These are phyloP conservation scores for Blumeria graminis DNA, from an alignment of 2,329 filamentous ascomycete genomes.

Conservation along the genomic window DNA sequence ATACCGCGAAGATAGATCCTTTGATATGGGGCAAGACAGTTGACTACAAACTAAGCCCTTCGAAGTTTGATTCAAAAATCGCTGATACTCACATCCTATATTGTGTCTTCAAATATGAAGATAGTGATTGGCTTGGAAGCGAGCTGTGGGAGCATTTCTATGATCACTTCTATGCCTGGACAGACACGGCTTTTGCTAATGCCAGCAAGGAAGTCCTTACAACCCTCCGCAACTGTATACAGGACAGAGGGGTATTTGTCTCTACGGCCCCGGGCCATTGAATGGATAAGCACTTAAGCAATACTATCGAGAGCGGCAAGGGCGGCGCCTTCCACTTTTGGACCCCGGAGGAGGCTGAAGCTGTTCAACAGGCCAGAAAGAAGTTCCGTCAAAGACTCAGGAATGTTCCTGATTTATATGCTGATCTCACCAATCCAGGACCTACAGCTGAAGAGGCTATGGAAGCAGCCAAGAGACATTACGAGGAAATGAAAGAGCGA, in stretches of 20 bases:
- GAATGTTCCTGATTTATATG: background rate
- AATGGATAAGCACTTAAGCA: background rate
- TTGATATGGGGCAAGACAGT: background rate
- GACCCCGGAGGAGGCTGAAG: background rate
- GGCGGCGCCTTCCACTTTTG: background rate
- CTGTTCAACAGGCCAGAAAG: background rate
- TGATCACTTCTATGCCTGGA: background rate
- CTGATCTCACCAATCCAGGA: background rate
- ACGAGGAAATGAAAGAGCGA: too few relatives aligned
- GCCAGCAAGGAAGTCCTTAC: too few relatives aligned
- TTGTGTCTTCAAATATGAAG: background rate
- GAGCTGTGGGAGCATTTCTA: background rate
- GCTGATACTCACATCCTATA: background rate
- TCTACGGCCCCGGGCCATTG: background rate
- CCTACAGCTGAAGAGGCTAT: background rate
- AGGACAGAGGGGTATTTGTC: background rate
- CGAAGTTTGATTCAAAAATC: background rate
- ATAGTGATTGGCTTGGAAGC: background rate
- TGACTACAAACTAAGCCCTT: background rate
- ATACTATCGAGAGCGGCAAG: background rate
- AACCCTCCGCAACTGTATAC: too few relatives aligned
- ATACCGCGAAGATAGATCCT: background rate
- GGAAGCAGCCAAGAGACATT: too few relatives aligned
- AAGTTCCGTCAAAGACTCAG: background rate
- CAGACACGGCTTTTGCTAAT: background rate